Conservation (phyloP, 306 rosid species). For the Senna siamea region DNA sequence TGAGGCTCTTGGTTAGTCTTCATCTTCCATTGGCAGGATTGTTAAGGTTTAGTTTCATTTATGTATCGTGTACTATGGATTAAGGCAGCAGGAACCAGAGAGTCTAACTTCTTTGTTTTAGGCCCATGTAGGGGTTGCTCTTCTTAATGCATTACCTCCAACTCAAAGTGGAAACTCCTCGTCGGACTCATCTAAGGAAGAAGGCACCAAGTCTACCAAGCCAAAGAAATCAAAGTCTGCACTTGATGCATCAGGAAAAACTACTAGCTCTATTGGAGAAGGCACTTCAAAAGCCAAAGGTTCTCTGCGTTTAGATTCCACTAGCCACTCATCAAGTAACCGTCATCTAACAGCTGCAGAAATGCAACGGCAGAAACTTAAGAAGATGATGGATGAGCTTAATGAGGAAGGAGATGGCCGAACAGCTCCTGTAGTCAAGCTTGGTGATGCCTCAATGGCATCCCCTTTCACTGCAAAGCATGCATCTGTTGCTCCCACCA, state of each 20-base stretch:
- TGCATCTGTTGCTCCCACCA: constrained; percentile 93
- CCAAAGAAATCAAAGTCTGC: constrained; percentile 72
- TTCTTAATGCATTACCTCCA: constrained; percentile 85
- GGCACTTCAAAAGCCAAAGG: constrained; percentile 70
- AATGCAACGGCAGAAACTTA: constrained; percentile 77
- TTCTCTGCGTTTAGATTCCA: constrained; percentile 51
- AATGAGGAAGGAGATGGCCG: constrained; percentile 97
- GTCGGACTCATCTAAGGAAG: constrained; percentile 66
- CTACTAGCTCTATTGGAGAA: constrained; percentile 55
- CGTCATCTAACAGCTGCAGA: constrained; percentile 75
- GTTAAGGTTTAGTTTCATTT: not conserved
- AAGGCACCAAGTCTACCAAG: constrained; percentile 58
- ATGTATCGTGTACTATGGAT: constrained; percentile 31
- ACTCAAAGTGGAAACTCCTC: constrained; percentile 55
- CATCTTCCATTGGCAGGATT: constrained; percentile 25
- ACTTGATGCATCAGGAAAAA: constrained; percentile 62
- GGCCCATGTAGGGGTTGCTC: constrained; percentile 97
- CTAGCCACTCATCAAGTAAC: constrained; percentile 53
- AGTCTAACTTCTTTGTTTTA: constrained; percentile 51
- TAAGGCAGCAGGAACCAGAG: constrained; percentile 13
- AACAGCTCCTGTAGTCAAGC: constrained; percentile 83
- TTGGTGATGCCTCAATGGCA: constrained; percentile 99
- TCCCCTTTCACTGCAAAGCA: constrained; percentile 99
- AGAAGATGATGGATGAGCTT: constrained; percentile 90
- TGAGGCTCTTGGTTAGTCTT: constrained; percentile 24